phyloP scores from a whole-genome alignment of 176 grass and related monocot genomes.

The Ensete ventricosum region DNA sequence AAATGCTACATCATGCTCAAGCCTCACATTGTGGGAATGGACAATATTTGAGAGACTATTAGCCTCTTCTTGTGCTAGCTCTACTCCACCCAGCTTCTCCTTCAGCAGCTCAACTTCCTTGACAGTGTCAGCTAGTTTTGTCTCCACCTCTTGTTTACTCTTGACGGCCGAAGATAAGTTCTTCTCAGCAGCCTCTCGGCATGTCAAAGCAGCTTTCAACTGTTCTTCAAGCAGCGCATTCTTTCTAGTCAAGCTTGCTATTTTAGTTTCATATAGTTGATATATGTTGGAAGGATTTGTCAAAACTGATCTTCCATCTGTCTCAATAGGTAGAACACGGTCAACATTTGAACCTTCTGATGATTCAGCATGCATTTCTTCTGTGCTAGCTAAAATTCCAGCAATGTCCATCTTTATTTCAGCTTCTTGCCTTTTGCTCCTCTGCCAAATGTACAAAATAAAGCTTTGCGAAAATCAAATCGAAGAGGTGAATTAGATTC shows the following conservation, averaged over 20 bases:
- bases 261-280: constrained; percentile 51
- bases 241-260: constrained; percentile 41
- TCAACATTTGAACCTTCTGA: constrained; percentile 8
- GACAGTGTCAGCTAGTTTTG: constrained; percentile 45
- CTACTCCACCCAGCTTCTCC: constrained; percentile 63
- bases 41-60: constrained; percentile 70
- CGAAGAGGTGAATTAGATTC: not conserved
- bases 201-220: constrained; percentile 32
- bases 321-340: constrained; percentile 24
- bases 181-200: constrained; percentile 60
- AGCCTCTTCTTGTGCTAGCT: constrained; percentile 80
- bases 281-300: constrained; percentile 51
- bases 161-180: constrained; percentile 53
- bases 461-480: not conserved
- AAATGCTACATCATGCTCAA: constrained; percentile 89
- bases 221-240: constrained; percentile 54
- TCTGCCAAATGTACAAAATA: constrained; percentile 9
- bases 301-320: constrained; percentile 37
- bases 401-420: constrained; percentile 26
- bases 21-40: constrained; percentile 76
- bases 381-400: constrained; percentile 25
- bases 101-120: constrained; percentile 55
- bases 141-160: constrained; percentile 62
- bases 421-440: constrained; percentile 21
- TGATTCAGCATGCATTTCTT: constrained; percentile 11